Conservation (phyloP, 805 yeast species). For the Metschnikowia noctiluminum region DNA sequence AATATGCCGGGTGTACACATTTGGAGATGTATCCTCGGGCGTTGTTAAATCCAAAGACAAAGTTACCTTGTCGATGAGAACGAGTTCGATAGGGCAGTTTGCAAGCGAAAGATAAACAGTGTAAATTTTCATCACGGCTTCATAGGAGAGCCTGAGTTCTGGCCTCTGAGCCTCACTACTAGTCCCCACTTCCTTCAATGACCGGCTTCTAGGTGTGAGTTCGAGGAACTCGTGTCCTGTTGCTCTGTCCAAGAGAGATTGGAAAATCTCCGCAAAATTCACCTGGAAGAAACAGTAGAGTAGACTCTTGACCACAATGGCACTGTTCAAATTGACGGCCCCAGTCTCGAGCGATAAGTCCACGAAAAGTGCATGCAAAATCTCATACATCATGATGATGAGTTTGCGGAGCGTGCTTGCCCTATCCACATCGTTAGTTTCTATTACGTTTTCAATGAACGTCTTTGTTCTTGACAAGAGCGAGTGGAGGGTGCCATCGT, state of each 20-base stretch:
- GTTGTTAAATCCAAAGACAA: constrained; percentile 30
- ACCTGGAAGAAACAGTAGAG: constrained; percentile 23
- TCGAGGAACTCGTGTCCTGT: constrained; percentile 4
- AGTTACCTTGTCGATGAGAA: constrained; percentile 19
- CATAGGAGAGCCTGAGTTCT: constrained; percentile 17
- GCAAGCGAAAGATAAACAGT: constrained; percentile 25
- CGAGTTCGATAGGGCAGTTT: constrained; percentile 21
- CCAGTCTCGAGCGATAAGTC: constrained; percentile 16
- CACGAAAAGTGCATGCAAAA: constrained; percentile 20
- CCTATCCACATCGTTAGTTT: constrained; percentile 10
- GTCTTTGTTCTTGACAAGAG: constrained; percentile 19
- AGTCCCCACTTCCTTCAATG: neutral
- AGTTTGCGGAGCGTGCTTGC: constrained; percentile 24
- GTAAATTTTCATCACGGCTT: constrained; percentile 25
- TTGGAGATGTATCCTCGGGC: constrained; percentile 19
- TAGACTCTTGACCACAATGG: constrained; percentile 21
- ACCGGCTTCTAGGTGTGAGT: neutral
- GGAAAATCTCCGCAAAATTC: constrained; percentile 21
- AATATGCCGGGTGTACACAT: constrained; percentile 20
- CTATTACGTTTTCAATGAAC: constrained; percentile 17
- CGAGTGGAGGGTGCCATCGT: constrained; percentile 13
- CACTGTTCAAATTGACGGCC: constrained; percentile 14
- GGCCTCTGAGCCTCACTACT: constrained; percentile 1
- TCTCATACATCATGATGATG: constrained; percentile 25
- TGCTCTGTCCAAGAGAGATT: constrained; percentile 16